Conservation (phyloP, 345 rosid genomes). For the Ceriops decandra region DNA sequence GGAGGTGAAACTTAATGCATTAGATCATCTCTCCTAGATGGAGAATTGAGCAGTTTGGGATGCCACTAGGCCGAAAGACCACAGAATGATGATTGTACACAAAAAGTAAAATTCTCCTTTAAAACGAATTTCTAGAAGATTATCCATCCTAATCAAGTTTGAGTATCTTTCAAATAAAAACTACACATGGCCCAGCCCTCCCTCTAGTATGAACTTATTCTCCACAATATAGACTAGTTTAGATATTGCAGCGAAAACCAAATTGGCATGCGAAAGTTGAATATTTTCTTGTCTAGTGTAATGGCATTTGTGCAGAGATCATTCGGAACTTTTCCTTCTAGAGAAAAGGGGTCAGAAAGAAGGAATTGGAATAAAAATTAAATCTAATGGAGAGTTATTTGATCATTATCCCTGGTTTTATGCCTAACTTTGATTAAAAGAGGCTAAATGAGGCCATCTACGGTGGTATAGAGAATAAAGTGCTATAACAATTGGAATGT, state of each 20-base stretch:
- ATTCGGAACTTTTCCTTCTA: slow-evolving; percentile 14
- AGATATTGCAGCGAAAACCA: slow-evolving; percentile 4
- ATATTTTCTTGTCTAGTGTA: background rate
- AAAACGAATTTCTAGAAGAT: slow-evolving; percentile 8
- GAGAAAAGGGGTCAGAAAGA: background rate
- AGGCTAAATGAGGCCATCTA: slow-evolving; percentile 27
- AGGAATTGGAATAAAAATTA: slow-evolving; percentile 18
- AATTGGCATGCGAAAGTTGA: slow-evolving; percentile 6
- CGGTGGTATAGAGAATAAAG: slow-evolving; percentile 44
- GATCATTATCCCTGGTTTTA: slow-evolving; percentile 23
- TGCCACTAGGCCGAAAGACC: slow-evolving; percentile 11
- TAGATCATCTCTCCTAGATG: no score
- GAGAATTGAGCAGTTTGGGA: background rate
- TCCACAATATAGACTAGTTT: slow-evolving; percentile 12
- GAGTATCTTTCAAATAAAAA: slow-evolving; percentile 22
- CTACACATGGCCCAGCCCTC: slow-evolving; percentile 13
- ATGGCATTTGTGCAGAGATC: slow-evolving; percentile 8
- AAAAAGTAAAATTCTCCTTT: slow-evolving; percentile 10
- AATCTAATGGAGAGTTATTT: slow-evolving; percentile 25
- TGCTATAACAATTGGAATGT: slow-evolving; percentile 26
- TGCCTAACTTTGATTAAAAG: slow-evolving; percentile 40
- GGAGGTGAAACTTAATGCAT: no score
- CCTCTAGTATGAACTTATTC: slow-evolving; percentile 34
- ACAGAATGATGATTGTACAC: slow-evolving; percentile 7
- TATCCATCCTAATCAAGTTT: slow-evolving; percentile 7